Base-by-base conservation (phyloP, 108 stramenopile species). In the Conticribra weissflogii region DNA sequence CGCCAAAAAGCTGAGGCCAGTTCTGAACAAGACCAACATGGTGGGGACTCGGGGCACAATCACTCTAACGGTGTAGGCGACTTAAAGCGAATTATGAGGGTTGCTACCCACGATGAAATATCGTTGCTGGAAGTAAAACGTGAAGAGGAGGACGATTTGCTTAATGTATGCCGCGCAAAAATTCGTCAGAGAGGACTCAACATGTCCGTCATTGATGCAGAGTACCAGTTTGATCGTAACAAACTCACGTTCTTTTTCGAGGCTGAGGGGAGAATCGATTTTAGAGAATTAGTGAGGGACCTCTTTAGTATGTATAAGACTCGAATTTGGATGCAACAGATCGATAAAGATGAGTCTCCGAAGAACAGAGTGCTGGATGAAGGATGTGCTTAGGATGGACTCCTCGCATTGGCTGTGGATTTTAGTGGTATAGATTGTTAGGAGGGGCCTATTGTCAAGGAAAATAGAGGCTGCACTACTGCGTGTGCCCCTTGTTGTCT, bases 231-330 rank as follows among this genome's bases (percentile, higher is more conserved):
- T 76, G 98, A 98, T 64, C 88, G 98, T 30, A 92, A 97, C 83
- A 98, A 98, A 83, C 76, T 98, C 9, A 98, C 96, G 9, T 98
- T 97, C 81, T 98, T 96, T 88, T 98, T 98, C 69, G 94, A 97
- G 70, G 96, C 96, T 7, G 95, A 96, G 47, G 86, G 96, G 45
- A 87, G 98, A 32, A 92, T 98, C 49, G 98, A 98, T 68, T 98
- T 98, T 81, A 88, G 98, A 47, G 98, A 98, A 68, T 85, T 98
- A n/a, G 98, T 98, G 2, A 83, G 98, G 18, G 98, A 98, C 71
- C 81, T 98, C 63, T 98, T 98, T 79, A 93, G 93, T 76, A 96
- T 96, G 71, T 98, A 97, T 83, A 98, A 98, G 86, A 98, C 96
- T 19, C 82, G 98, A 54, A 98, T 97, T 52, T 97, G 98, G 98